Evolutionary conservation across 495 filamentous ascomycete genomes (phyloP), one percentile per base, ranked within the genome.

Genomic region (Recurvomyces mirabilis): DNA sequence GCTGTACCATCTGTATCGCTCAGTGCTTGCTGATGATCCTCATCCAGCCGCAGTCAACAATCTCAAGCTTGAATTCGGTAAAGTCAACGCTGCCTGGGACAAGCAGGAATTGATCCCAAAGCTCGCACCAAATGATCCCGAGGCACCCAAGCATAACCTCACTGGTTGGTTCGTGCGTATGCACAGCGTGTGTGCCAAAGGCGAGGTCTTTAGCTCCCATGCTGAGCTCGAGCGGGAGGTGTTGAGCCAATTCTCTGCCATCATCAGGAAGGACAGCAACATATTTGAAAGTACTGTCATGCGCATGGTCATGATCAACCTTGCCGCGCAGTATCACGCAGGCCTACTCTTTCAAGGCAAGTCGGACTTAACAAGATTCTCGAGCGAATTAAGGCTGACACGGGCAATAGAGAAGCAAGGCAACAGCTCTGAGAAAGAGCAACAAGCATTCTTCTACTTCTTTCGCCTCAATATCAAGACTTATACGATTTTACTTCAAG

Each of bases 141-240:
- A 68, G 34, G 61, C 68, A 4, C 65, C 67, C 3, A 68, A 46
- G 36, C 23, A 62, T 46, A 68, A 75, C 11, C 63, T 94, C 61
- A 65, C 77, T 35, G 77, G 70, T 26, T 93, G 80, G 82, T 95
- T 94, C 52, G 74, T 93, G 49, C 79, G 84, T 51, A 74, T 96
- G 24, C 89, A 95, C 60, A 83, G 84, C 13, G 79, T 78, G 55
- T 87, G 82, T 61, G 91, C 80, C 52, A 76, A 76, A 38, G 87
- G 87, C 2, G 66, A 64, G 26, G 74, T 75, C 42, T 80, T 89
- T 55, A 61, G 71, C 1, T 74, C 79, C 49, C 82, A 88, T 49
- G 77, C 85, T 38, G 87, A 89, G 58, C 67, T 96, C 7, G 89
- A 96, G 64, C 79, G 73, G 41, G 84, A 93, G 56, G 82, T 95